Percentiles rank a stretch among this genome's conserved stretches.
These are phyloP conservation scores for Blastobotrys petasosporus DNA, from an alignment of 1,139 yeast genomes.

Conservation along the genomic window DNA sequence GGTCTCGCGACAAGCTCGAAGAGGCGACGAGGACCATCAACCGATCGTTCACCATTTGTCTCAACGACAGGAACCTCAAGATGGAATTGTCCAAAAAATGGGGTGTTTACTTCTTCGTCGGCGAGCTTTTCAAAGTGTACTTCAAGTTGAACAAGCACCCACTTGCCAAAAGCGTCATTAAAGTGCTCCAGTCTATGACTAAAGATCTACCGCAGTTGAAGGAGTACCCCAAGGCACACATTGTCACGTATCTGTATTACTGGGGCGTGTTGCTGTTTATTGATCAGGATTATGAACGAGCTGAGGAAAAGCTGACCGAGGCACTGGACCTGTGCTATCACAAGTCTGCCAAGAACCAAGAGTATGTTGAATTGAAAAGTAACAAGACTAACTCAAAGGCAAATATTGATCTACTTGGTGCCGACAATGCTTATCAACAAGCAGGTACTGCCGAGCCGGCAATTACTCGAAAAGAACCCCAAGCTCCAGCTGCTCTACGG, in stretches of 20 bases:
- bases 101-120: constrained; percentile 70
- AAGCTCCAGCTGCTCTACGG: constrained; percentile 42
- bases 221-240: constrained; percentile 45
- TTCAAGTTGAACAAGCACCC: constrained; percentile 64
- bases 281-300: constrained; percentile 51
- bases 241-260: constrained; percentile 59
- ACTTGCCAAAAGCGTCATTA: constrained; percentile 71
- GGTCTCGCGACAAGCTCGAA: constrained; percentile 38
- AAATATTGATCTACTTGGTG: constrained; percentile 34
- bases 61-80: constrained; percentile 68
- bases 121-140: constrained; percentile 66
- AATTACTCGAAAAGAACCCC: constrained; percentile 45
- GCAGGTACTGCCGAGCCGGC: constrained; percentile 34
- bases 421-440: constrained; percentile 34
- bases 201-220: constrained; percentile 47
- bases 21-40: constrained; percentile 52
- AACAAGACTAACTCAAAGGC: constrained; percentile 6
- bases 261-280: constrained; percentile 58
- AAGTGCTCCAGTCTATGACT: constrained; percentile 57
- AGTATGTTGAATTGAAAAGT: constrained; percentile 17
- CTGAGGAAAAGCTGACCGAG: constrained; percentile 44
- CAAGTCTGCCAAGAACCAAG: constrained; percentile 30
- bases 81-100: constrained; percentile 46
- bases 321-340: constrained; percentile 42
- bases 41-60: constrained; percentile 67